Evolutionary conservation across 345 rosid species (phyloP).

Genomic region (Hibiscus trionum): DNA sequence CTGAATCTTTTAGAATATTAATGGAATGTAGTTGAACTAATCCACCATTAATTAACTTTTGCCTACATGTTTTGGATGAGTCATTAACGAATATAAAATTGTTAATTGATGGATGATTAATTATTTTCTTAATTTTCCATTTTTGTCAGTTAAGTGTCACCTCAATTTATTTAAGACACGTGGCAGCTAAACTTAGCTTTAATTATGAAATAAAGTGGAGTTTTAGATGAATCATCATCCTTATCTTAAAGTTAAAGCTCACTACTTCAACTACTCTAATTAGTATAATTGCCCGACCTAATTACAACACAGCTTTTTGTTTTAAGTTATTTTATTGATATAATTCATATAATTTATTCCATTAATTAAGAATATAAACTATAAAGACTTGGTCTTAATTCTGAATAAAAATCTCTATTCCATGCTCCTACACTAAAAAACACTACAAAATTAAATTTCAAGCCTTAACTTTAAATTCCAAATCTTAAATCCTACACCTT

Average conservation of each 20-base stretch:
- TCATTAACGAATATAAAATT: conserved; percentile 33
- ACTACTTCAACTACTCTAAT: background rate
- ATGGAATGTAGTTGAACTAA: background rate
- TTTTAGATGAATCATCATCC: background rate
- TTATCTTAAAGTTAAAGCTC: background rate
- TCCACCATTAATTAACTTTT: background rate
- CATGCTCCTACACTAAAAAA: too few relatives aligned
- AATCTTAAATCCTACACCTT: too few relatives aligned
- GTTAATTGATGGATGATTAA: conserved; percentile 10
- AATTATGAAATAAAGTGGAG: background rate
- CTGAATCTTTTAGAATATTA: background rate
- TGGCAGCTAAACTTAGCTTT: background rate
- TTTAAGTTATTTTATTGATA: too few relatives aligned
- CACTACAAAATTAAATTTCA: too few relatives aligned
- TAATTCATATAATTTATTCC: background rate
- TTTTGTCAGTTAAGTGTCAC: background rate
- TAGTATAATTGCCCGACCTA: background rate
- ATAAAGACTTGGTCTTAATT: too few relatives aligned
- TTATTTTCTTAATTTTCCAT: background rate
- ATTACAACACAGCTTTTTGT: background rate
- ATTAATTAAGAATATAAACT: too few relatives aligned
- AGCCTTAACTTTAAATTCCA: too few relatives aligned
- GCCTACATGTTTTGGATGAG: conserved; percentile 16
- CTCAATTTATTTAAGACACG: background rate
- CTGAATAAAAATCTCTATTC: too few relatives aligned